These are phyloP conservation scores for Jatropha multifida DNA, from an alignment of 441 rosid genomes.

Conservation along the genomic window DNA sequence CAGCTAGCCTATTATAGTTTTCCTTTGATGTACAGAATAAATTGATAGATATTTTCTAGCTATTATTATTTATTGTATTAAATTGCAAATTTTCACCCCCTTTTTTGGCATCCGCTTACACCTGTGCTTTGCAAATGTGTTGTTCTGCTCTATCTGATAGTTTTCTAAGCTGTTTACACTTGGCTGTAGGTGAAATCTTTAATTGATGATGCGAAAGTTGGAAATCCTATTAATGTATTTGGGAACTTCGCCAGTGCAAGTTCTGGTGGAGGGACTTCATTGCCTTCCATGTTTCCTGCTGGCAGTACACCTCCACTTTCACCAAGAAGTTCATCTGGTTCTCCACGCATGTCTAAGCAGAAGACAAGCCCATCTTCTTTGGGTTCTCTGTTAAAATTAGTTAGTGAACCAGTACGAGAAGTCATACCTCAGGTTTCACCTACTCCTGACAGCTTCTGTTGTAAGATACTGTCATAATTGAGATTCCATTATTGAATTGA, in stretches of 20 bases:
- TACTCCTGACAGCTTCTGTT: conserved; percentile 21
- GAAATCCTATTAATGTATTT: conserved; percentile 52
- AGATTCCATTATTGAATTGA: conserved; percentile 17
- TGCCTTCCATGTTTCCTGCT: conserved; percentile 90
- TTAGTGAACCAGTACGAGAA: conserved; percentile 71
- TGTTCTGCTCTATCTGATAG: conserved; percentile 9
- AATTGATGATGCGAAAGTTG: conserved; percentile 69
- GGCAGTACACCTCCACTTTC: conserved; percentile 97
- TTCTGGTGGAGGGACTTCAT: conserved; percentile 41
- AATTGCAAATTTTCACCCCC: neutral
- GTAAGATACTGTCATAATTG: conserved; percentile 20
- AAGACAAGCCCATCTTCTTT: conserved; percentile 75
- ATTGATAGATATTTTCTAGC: too few relatives aligned
- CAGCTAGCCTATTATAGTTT: too few relatives aligned
- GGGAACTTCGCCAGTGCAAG: conserved; percentile 49
- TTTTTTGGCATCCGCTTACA: neutral
- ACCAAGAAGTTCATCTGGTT: conserved; percentile 82
- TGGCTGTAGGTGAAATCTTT: conserved; percentile 59
- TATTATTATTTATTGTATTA: too few relatives aligned
- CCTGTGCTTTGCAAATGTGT: neutral
- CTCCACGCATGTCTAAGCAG: conserved; percentile 77
- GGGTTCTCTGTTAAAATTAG: conserved; percentile 69
- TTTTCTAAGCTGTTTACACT: conserved; percentile 2
- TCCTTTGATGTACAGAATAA: too few relatives aligned
- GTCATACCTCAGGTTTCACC: conserved; percentile 81